These are phyloP conservation scores for Calonectria honghensis DNA, from an alignment of 2,329 filamentous ascomycete genomes.

Conservation along the genomic window DNA sequence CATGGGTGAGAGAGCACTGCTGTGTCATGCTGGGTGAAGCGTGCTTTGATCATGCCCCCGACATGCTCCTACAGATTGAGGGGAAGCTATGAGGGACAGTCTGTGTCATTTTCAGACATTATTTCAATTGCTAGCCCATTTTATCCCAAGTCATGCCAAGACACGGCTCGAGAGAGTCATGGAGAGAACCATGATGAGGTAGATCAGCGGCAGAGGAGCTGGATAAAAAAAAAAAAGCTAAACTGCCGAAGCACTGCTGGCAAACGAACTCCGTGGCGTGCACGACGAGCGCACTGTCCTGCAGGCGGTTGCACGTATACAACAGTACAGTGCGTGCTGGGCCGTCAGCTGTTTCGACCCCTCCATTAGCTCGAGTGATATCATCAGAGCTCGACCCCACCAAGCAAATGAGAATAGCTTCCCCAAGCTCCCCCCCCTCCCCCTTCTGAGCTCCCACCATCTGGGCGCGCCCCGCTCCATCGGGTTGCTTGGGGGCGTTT, in stretches of 20 bases:
- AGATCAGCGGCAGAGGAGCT: neutral
- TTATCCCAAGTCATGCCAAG: slow-evolving; percentile 6
- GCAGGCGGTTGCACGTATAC: rapidly evolving
- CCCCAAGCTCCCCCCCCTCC: slow-evolving; percentile 55
- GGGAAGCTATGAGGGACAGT: neutral
- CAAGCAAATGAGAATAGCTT: slow-evolving; percentile 49
- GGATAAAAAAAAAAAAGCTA: slow-evolving; percentile 9
- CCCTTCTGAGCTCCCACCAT: slow-evolving; percentile 2
- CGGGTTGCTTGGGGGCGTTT: slow-evolving; percentile 13
- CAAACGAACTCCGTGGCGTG: slow-evolving; percentile 33
- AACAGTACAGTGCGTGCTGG: slow-evolving; percentile 50
- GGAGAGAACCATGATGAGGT: neutral
- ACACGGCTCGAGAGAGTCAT: neutral
- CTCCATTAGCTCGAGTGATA: slow-evolving; percentile 56
- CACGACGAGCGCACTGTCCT: slow-evolving; percentile 41
- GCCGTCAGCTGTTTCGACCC: slow-evolving; percentile 44
- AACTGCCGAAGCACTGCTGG: slow-evolving; percentile 30
- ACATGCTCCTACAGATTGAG: neutral
- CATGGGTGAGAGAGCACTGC: neutral
- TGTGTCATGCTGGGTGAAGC: slow-evolving; percentile 6
- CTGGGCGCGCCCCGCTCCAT: slow-evolving; percentile 7
- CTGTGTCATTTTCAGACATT: neutral
- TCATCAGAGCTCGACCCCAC: slow-evolving; percentile 52
- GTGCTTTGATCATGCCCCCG: slow-evolving; percentile 22
- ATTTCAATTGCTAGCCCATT: neutral